Base-by-base conservation (phyloP, 805 yeast species). In the Cyberlindnera mississippiensis region DNA sequence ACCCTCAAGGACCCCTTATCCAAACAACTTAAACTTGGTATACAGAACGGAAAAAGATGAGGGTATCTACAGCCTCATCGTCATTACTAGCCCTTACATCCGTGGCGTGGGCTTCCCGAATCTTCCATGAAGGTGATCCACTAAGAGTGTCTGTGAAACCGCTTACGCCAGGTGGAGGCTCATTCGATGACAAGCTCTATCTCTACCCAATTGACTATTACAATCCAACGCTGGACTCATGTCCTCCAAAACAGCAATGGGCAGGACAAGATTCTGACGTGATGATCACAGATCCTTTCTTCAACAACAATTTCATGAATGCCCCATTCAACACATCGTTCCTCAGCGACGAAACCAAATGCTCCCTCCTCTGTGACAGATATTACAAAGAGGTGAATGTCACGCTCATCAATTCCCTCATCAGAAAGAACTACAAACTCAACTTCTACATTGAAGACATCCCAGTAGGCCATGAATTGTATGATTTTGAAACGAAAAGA, bases 401-500 rank as follows among this genome's bases (percentile, higher is more conserved):
- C 4, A 38, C 62, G 2, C 6, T 50, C 14, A 52, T 60, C 24
- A 57, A 59, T 40, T 40, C 39, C 16, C 46, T 60, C n/a, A 59
- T 60, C 27, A 57, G 52, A 35, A 55, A 41, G 41, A 57, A 60
- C 33, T 60, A 60, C 42, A 51, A 57, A 30, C 40, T 57, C 22
- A 58, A 60, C 42, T 59, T 60, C 42, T 60, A 34, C 44, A 35
- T 60, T 28, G 63, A 56, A 30, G 63, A 54, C 27, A 35, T 57
- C n/a, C 63, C 63, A 15, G 51, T 60, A 10, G 63, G 64, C 17
- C 54, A 51, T 27, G 62, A 59, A 37, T 41, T 44, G 24, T 60
- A 48, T 28, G 64, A 60, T 34, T 45, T 52, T 5, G 58, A 58
- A 38, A 53, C 60, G 1, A 48, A 50, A 9, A 50, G 41, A 29